Evolutionary conservation across 2,329 filamentous ascomycete species (phyloP).

Genomic region (Nothophaeocryptopus gaeumannii): DNA sequence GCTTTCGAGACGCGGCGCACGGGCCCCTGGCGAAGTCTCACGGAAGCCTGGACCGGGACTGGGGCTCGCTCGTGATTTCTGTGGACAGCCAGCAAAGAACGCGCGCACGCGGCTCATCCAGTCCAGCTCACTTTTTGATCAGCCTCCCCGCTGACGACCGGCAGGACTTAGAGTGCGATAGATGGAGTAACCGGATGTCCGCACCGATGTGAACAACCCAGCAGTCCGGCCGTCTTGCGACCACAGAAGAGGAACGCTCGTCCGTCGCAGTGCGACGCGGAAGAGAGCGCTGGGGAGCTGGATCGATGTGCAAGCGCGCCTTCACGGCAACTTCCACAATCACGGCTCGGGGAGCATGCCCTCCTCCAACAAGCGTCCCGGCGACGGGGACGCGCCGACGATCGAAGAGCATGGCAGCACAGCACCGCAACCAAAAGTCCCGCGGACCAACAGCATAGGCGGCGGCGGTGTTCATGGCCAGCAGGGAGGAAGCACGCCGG

Average conservation of each 20-base stretch:
- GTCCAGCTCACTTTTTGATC: background rate
- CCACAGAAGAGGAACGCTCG: background rate
- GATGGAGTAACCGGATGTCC: too few relatives aligned
- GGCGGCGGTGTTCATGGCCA: background rate
- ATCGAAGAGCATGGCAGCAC: conserved; percentile 9
- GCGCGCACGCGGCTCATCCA: background rate
- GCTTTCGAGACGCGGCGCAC: too few relatives aligned
- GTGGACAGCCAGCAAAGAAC: background rate
- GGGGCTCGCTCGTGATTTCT: background rate
- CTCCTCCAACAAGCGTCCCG: conserved; percentile 24
- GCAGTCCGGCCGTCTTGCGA: too few relatives aligned
- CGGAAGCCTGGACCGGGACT: too few relatives aligned
- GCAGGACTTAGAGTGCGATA: too few relatives aligned
- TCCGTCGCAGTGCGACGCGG: too few relatives aligned
- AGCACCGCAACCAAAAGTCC: conserved; percentile 8
- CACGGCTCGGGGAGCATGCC: conserved; percentile 14
- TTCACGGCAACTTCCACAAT: conserved; percentile 23
- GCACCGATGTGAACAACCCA: too few relatives aligned
- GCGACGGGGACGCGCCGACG: conserved; percentile 22
- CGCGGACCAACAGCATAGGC: conserved; percentile 5
- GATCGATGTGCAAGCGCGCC: conserved; percentile 6
- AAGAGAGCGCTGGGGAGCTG: too few relatives aligned
- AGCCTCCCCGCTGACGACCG: conserved; percentile 5
- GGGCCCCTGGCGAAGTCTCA: too few relatives aligned
- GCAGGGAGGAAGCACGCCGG: background rate